These are phyloP conservation scores for Euphrasia arctica DNA, from an alignment of 305 asterid species.

Conservation along the genomic window DNA sequence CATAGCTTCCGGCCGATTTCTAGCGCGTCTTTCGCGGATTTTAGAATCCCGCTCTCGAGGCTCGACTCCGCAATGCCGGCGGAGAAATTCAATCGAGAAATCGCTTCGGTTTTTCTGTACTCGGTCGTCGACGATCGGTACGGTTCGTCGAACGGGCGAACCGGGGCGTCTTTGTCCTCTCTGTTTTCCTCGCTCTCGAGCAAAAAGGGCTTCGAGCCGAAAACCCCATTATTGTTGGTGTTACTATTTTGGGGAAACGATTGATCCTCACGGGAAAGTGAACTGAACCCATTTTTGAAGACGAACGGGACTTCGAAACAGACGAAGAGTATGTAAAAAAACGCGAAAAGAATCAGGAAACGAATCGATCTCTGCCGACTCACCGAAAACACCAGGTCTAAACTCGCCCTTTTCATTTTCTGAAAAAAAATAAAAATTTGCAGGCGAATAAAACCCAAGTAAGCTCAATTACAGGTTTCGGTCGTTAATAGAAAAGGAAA, in stretches of 20 bases:
- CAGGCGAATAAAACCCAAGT: conserved; percentile 10
- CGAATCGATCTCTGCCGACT: conserved; percentile 50
- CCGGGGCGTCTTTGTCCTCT: conserved; percentile 46
- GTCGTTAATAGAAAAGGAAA: conserved; percentile 11
- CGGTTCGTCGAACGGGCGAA: conserved; percentile 39
- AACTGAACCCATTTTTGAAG: conserved; percentile 41
- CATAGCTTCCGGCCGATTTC: conserved; percentile 63
- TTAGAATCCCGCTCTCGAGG: conserved; percentile 46
- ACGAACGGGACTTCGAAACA: conserved; percentile 60
- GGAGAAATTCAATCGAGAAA: conserved; percentile 50
- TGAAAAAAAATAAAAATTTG: not conserved
- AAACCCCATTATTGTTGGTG: conserved; percentile 33
- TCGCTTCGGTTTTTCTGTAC: conserved; percentile 39
- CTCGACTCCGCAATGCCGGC: conserved; percentile 41
- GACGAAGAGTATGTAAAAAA: conserved; percentile 50
- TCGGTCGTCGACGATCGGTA: conserved; percentile 26
- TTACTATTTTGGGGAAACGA: conserved; percentile 18
- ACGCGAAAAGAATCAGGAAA: conserved; percentile 42
- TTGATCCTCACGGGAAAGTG: conserved; percentile 35
- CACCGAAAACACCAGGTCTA: conserved; percentile 44
- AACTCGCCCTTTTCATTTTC: conserved; percentile 51
- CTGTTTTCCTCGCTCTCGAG: conserved; percentile 57
- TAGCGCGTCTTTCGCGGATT: conserved; percentile 69
- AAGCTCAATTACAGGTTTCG: conserved; percentile 24
- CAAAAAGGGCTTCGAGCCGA: conserved; percentile 38